These are phyloP conservation scores for Ceratocystis diversiconidia DNA, from an alignment of 2,329 filamentous ascomycete species.

Conservation along the genomic window DNA sequence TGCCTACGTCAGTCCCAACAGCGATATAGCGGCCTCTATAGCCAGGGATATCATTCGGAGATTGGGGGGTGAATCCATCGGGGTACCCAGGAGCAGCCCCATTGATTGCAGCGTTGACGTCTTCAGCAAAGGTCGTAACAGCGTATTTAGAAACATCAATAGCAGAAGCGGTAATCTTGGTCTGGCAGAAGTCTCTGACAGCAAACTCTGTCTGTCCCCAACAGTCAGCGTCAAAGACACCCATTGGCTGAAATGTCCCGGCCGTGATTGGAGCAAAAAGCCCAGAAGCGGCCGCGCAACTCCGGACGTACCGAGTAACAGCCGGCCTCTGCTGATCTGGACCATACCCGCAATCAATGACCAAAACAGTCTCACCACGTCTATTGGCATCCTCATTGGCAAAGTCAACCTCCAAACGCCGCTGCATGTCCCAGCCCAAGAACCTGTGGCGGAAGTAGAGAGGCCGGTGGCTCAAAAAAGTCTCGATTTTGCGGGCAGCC, in stretches of 20 bases:
- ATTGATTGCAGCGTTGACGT: constrained; percentile 27
- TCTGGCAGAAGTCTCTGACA: constrained; percentile 43
- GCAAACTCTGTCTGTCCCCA: constrained; percentile 45
- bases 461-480: constrained; percentile 57
- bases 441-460: constrained; percentile 66
- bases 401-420: constrained; percentile 77
- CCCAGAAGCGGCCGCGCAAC: not conserved
- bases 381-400: constrained; percentile 62
- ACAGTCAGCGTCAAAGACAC: constrained; percentile 37
- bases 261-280: not conserved
- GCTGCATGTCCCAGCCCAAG: constrained; percentile 82
- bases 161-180: constrained; percentile 53
- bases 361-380: constrained; percentile 61
- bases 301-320: constrained; percentile 33
- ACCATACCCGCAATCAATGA: constrained; percentile 58
- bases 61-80: not conserved
- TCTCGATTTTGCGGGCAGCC: constrained; percentile 71
- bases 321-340: constrained; percentile 34
- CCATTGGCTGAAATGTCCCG: constrained; percentile 16
- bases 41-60: constrained; percentile 55
- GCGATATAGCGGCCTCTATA: constrained; percentile 69
- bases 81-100: constrained; percentile 10
- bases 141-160: constrained; percentile 65
- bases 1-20: constrained; percentile 63
- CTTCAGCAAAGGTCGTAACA: constrained; percentile 57